A percentile compares a stretch with the other conserved stretches of the same genome.
phyloP scores from a whole-genome alignment of 306 rosid species.

The Phaseolus lunatus region DNA sequence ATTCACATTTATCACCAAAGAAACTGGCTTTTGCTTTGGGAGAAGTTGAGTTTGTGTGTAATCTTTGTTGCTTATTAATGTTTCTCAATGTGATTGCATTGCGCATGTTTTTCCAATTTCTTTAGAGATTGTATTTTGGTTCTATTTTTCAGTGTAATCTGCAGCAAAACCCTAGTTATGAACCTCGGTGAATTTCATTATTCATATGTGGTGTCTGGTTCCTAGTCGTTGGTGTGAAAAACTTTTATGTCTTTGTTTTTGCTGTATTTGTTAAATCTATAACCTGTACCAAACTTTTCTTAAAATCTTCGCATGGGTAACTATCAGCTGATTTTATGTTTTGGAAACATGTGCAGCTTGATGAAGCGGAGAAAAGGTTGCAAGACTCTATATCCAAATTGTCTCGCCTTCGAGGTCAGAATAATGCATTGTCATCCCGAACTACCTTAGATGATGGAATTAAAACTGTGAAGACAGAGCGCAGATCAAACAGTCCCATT shows the following conservation, averaged over 20 bases:
- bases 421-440: constrained; percentile 43
- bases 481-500: constrained; percentile 62
- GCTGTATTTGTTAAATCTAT: background rate
- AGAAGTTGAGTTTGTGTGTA: background rate
- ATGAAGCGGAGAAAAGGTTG: constrained; percentile 75
- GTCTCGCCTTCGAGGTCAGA: constrained; percentile 77
- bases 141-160: background rate
- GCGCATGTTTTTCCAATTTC: background rate
- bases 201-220: background rate
- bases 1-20: background rate
- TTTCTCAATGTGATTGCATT: background rate
- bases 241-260: background rate
- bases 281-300: background rate
- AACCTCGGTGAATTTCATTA: background rate
- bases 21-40: background rate
- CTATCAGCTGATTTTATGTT: constrained; percentile 43
- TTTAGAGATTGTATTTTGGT: background rate
- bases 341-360: constrained; percentile 64
- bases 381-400: constrained; percentile 68
- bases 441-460: constrained; percentile 41
- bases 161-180: background rate
- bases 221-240: background rate
- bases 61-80: background rate
- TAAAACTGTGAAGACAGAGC: constrained; percentile 65
- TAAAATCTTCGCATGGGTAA: background rate